Evolutionary conservation across 805 yeast genomes (phyloP).

Genomic region (Saccharomycopsis sp.): DNA sequence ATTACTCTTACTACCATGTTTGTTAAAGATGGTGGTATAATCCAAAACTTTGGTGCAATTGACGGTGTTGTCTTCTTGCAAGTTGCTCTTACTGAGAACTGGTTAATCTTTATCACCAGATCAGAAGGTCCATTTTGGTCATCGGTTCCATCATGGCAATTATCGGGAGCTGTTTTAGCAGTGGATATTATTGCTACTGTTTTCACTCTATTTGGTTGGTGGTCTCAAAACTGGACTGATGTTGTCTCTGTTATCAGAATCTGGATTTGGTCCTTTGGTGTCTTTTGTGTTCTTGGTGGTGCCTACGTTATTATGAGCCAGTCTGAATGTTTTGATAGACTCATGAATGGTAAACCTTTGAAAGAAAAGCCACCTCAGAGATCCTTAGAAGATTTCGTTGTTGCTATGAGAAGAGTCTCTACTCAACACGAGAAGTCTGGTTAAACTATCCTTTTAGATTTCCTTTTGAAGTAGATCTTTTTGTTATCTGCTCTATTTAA

Average conservation of each 20-base stretch:
- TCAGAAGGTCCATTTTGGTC: conserved; percentile 98
- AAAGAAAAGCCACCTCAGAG: conserved; percentile 39
- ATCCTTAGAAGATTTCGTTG: conserved; percentile 53
- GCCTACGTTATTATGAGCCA: conserved; percentile 87
- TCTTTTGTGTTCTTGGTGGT: conserved; percentile 93
- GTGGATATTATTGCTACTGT: conserved; percentile 88
- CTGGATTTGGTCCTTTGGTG: conserved; percentile 93
- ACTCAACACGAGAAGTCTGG: conserved; percentile 57
- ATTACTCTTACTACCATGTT: conserved; percentile 90
- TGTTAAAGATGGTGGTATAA: conserved; percentile 81
- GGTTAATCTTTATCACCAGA: conserved; percentile 94
- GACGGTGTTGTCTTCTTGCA: conserved; percentile 90
- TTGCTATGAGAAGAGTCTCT: conserved; percentile 59
- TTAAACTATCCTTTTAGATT: background rate
- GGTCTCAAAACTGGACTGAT: conserved; percentile 95
- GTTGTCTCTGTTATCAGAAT: conserved; percentile 88
- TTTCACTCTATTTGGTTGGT: conserved; percentile 92
- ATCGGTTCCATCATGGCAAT: conserved; percentile 91
- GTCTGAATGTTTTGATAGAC: conserved; percentile 55
- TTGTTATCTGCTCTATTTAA: background rate
- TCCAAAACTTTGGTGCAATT: conserved; percentile 88
- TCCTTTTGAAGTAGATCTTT: too few species aligned
- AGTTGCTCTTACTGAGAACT: conserved; percentile 89
- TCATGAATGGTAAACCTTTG: conserved; percentile 45
- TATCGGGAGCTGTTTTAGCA: conserved; percentile 82